A percentile compares a stretch with the other conserved stretches of the same genome.
These are phyloP conservation scores for Durusdinium trenchii DNA, from an alignment of 73 alveolate genomes.

Conservation along the genomic window DNA sequence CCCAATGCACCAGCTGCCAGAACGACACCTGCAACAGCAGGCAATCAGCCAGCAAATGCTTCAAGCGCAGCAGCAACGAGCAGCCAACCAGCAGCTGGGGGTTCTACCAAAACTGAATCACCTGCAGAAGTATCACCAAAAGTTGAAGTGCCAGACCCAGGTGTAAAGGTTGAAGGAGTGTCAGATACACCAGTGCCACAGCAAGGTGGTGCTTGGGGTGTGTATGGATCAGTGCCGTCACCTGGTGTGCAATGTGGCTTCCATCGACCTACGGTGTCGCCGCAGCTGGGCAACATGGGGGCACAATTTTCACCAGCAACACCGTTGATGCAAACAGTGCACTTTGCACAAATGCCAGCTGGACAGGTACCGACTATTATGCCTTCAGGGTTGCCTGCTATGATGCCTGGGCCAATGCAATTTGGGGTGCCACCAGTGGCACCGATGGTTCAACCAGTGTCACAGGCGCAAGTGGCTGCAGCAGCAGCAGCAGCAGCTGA, in stretches of 20 bases:
- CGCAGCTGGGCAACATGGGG: neutral
- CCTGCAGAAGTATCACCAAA: neutral
- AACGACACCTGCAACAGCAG: neutral
- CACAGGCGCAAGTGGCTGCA: neutral
- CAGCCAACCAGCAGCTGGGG: neutral
- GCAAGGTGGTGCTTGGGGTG: neutral
- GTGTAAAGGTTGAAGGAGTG: neutral
- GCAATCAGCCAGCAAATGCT: neutral
- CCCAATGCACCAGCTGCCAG: neutral
- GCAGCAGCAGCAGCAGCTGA: neutral
- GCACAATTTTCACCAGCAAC: too few species aligned
- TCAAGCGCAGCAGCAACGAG: neutral
- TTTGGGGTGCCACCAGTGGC: neutral
- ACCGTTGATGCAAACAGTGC: neutral
- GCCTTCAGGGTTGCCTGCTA: neutral
- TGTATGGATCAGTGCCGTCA: neutral
- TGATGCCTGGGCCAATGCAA: neutral
- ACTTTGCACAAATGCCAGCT: neutral
- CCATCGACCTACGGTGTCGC: neutral
- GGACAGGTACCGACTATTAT: neutral
- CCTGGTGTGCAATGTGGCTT: neutral
- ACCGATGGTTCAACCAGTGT: neutral
- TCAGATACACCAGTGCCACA: neutral
- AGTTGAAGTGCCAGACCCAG: neutral
- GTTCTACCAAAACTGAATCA: neutral